Conservation (phyloP, 371 early-diverging fungal genomes). For the Vittaforma corneae region DNA sequence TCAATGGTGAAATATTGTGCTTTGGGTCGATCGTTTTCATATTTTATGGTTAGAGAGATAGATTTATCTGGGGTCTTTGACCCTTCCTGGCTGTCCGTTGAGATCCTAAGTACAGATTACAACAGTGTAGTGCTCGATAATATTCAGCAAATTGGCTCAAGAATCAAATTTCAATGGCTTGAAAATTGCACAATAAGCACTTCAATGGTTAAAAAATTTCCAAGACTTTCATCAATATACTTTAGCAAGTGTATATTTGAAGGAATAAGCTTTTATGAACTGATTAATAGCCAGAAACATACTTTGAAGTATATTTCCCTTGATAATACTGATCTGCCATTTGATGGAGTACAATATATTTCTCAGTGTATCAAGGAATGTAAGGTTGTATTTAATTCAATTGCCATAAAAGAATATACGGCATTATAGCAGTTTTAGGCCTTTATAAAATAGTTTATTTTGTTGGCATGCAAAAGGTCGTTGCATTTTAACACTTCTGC, state of each 20-base stretch:
- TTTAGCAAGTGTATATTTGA: conserved; percentile 11
- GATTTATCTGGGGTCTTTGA: background rate
- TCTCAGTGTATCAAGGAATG: background rate
- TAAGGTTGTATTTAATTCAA: conserved; percentile 6
- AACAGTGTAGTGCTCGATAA: conserved; percentile 1
- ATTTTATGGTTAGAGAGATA: conserved; percentile 9
- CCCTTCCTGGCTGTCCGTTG: background rate
- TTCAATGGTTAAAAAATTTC: background rate
- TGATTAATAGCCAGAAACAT: background rate
- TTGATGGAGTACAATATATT: background rate
- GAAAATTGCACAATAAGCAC: background rate
- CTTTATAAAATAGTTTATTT: too few species aligned
- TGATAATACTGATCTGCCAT: conserved; percentile 2
- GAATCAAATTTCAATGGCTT: too few species aligned
- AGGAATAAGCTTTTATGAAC: conserved; percentile 17
- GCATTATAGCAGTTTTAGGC: too few species aligned
- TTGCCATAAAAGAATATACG: too few species aligned
- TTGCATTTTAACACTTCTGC: too few species aligned
- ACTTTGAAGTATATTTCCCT: conserved; percentile 1
- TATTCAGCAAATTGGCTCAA: too few species aligned
- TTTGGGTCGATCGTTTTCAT: background rate
- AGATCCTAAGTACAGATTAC: background rate
- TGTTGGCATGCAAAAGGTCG: too few species aligned
- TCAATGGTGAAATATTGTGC: background rate
- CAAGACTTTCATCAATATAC: conserved; percentile 2